These are phyloP conservation scores for Xylaria bambusicola DNA, from an alignment of 495 filamentous ascomycete genomes.

Conservation along the genomic window DNA sequence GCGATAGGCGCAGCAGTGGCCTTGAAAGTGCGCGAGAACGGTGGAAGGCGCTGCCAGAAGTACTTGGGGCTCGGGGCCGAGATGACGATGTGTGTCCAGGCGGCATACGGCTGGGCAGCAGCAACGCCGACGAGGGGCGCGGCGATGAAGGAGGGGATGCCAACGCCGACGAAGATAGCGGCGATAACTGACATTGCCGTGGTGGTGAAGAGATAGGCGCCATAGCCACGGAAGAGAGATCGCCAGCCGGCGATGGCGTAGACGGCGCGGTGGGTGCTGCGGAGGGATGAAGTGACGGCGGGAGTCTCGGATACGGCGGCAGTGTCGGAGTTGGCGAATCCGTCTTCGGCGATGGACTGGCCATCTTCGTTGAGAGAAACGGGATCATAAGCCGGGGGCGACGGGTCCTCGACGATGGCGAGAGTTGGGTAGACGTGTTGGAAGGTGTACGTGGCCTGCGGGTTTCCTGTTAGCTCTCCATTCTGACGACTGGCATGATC, in stretches of 20 bases:
- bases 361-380: slow-evolving; percentile 39
- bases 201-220: slow-evolving; percentile 26
- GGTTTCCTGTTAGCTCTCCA: too few species aligned
- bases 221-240: slow-evolving; percentile 43
- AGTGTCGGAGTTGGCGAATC: slow-evolving; percentile 25
- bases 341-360: slow-evolving; percentile 30
- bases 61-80: slow-evolving; percentile 36
- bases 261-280: slow-evolving; percentile 42
- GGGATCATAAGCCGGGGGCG: slow-evolving; percentile 49
- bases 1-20: slow-evolving; percentile 45
- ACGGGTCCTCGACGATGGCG: slow-evolving; percentile 53
- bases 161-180: slow-evolving; percentile 23
- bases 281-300: slow-evolving; percentile 47
- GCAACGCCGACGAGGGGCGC: slow-evolving; percentile 36
- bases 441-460: slow-evolving; percentile 44
- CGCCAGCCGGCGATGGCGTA: slow-evolving; percentile 39
- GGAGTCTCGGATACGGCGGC: slow-evolving; percentile 26
- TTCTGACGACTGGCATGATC: not conserved
- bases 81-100: slow-evolving; percentile 50
- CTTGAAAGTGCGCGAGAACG: slow-evolving; percentile 43
- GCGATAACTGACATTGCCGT: slow-evolving; percentile 22
- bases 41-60: slow-evolving; percentile 48
- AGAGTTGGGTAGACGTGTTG: slow-evolving; percentile 44
- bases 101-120: slow-evolving; percentile 40
- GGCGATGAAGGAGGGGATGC: slow-evolving; percentile 36